phyloP scores from a whole-genome alignment of 306 rosid species.

The Prunus padus region DNA sequence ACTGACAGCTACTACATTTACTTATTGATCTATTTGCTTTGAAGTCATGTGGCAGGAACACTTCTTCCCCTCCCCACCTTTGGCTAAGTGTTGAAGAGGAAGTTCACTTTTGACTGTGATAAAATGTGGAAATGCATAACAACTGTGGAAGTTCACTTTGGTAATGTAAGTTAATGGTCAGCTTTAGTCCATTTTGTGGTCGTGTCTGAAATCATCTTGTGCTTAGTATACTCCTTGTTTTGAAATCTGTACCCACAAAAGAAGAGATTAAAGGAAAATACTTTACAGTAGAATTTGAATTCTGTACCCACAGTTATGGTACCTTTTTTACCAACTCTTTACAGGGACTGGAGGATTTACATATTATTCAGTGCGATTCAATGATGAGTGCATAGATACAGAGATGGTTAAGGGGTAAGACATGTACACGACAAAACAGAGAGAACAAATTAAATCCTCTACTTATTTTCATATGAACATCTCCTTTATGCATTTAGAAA shows the following conservation, averaged over 20 bases:
- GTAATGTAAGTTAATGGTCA: neutral
- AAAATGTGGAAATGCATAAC: neutral
- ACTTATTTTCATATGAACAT: slow-evolving; percentile 5
- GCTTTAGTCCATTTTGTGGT: neutral
- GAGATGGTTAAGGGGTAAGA: neutral
- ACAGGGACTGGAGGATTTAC: slow-evolving; percentile 11
- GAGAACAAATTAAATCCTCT: slow-evolving; percentile 3
- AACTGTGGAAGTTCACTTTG: neutral
- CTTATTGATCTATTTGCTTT: neutral
- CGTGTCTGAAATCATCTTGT: neutral
- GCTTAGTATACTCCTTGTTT: neutral
- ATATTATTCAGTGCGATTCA: neutral
- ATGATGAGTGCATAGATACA: slow-evolving; percentile 14
- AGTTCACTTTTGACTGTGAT: neutral
- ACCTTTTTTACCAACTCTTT: neutral
- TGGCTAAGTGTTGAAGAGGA: neutral
- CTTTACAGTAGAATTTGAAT: neutral
- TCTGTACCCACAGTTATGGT: neutral
- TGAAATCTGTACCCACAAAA: neutral
- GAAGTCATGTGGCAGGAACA: neutral
- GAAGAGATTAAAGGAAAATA: neutral
- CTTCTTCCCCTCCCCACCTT: neutral
- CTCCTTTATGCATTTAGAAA: neutral
- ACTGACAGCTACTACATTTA: slow-evolving; percentile 18
- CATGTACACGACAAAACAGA: slow-evolving; percentile 8